A percentile compares a stretch with the other conserved stretches of the same genome.
phyloP scores from a whole-genome alignment of 805 yeast species.

The Komagataella mondaviorum region DNA sequence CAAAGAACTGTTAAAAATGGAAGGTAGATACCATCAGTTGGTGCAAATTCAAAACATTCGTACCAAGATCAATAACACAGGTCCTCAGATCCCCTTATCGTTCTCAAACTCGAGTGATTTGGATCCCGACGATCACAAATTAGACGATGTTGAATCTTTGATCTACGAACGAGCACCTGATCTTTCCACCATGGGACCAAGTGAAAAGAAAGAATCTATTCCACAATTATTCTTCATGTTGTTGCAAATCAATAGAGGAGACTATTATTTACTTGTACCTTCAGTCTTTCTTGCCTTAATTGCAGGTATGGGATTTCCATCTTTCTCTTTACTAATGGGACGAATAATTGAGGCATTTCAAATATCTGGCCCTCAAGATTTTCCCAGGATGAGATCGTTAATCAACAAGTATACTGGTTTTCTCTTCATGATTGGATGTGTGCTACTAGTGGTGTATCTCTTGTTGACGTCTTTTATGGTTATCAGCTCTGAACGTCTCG shows the following conservation, averaged over 20 bases:
- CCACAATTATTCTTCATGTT: not conserved
- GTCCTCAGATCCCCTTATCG: not conserved
- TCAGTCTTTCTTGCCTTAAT: not conserved
- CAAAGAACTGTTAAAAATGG: slow-evolving; percentile 15
- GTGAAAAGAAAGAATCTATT: not conserved
- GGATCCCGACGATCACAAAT: not conserved
- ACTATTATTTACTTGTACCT: not conserved
- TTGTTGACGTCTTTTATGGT: not conserved
- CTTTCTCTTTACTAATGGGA: not conserved
- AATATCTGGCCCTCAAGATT: not conserved
- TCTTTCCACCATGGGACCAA: not conserved
- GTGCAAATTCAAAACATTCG: slow-evolving; percentile 19
- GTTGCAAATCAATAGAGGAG: not conserved
- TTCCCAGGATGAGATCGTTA: not conserved
- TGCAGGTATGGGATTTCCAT: not conserved
- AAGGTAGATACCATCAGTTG: slow-evolving; percentile 26
- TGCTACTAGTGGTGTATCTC: not conserved
- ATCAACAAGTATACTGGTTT: not conserved
- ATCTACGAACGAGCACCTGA: not conserved
- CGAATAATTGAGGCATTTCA: not conserved
- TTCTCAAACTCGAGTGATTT: not conserved
- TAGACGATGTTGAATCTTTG: not conserved
- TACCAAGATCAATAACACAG: not conserved
- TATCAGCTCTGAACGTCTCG: not conserved
- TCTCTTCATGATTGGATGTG: not conserved